phyloP scores from a whole-genome alignment of 2,329 filamentous ascomycete species.

The Alternaria sp. region DNA sequence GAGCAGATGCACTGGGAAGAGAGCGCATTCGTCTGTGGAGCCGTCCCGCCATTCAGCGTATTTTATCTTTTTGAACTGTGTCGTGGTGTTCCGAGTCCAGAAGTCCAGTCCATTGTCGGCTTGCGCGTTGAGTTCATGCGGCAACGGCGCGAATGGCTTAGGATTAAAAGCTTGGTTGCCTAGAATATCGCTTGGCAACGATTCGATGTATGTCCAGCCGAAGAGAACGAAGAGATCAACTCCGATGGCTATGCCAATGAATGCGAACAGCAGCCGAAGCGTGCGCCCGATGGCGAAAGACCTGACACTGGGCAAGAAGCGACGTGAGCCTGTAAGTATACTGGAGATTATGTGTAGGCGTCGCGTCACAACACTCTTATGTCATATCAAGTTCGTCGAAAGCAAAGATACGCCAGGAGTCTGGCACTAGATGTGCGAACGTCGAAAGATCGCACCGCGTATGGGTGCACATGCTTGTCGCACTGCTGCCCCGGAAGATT shows the following conservation, averaged over 20 bases:
- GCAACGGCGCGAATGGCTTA: not conserved
- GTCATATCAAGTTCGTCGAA: not conserved
- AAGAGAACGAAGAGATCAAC: fast-evolving
- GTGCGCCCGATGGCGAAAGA: not conserved
- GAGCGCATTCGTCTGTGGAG: not conserved
- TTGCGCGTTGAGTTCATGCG: fast-evolving
- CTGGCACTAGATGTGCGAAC: not conserved
- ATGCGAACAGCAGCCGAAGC: not conserved
- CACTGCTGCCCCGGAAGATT: not conserved
- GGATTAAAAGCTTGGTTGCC: not conserved
- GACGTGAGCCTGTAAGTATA: not conserved
- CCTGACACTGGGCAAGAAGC: not conserved
- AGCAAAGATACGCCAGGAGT: not conserved
- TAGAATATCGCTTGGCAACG: not conserved
- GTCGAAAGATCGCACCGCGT: not conserved
- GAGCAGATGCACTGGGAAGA: not conserved
- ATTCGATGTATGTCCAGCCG: not conserved
- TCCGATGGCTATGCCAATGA: not conserved
- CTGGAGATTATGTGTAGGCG: not conserved
- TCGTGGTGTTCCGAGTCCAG: not conserved
- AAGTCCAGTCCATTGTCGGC: not conserved
- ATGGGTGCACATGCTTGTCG: not conserved
- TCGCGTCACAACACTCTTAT: not conserved
- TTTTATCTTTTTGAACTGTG: not conserved
- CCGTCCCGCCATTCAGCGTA: not conserved